Evolutionary conservation across 2,329 filamentous ascomycete genomes (phyloP).

Genomic region (Talaromyces sp.): DNA sequence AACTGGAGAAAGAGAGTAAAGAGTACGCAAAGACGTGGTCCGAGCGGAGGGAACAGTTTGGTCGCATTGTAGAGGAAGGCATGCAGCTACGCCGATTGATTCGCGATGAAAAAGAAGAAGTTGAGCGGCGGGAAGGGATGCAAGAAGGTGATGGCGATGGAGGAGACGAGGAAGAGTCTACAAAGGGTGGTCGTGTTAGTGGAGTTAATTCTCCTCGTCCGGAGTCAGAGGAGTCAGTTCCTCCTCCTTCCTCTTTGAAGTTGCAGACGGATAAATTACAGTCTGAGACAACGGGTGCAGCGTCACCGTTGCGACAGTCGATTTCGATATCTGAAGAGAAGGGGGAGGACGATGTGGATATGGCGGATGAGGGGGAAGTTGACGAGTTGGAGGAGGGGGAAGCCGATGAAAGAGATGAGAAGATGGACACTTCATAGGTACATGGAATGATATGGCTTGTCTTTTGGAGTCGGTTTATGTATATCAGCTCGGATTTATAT

Average conservation of each 20-base stretch:
- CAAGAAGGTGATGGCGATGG: conserved; percentile 58
- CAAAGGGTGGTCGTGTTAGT: conserved; percentile 41
- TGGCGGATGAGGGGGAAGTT: conserved; percentile 50
- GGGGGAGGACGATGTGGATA: conserved; percentile 56
- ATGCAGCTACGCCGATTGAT: conserved; percentile 79
- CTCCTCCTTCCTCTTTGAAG: conserved; percentile 11
- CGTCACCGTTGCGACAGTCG: conserved; percentile 36
- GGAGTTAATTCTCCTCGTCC: conserved; percentile 47
- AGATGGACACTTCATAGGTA: conserved; percentile 59
- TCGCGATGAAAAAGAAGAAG: conserved; percentile 91
- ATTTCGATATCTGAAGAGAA: conserved; percentile 36
- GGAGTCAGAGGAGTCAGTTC: conserved; percentile 37
- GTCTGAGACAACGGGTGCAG: conserved; percentile 24
- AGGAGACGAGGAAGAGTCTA: conserved; percentile 45
- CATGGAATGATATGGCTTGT: background rate
- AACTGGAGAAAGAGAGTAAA: conserved; percentile 76
- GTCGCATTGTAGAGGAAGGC: conserved; percentile 84
- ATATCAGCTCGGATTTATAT: background rate
- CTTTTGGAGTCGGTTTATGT: background rate
- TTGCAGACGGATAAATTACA: conserved; percentile 30
- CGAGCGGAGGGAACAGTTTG: conserved; percentile 81
- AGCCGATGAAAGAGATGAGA: conserved; percentile 49
- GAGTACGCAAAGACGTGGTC: conserved; percentile 78
- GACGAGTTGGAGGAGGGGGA: conserved; percentile 47
- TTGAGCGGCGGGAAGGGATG: conserved; percentile 78